Evolutionary conservation across 2,329 filamentous ascomycete genomes (phyloP).

Genomic region (Aureobasidium sp.): DNA sequence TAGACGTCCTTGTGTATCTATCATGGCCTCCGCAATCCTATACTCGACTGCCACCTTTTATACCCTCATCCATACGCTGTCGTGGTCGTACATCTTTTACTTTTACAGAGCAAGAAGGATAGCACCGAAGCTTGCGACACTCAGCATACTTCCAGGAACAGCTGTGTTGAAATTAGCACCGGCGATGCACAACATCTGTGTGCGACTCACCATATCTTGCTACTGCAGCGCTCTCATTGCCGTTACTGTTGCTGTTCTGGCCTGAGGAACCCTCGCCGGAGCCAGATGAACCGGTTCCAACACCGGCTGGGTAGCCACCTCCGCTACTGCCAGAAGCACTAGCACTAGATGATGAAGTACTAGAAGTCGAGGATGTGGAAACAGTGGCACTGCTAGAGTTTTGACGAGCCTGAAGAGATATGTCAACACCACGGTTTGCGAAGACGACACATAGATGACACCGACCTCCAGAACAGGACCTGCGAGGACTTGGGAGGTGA

Average conservation of each 20-base stretch:
- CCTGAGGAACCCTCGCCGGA: conserved; percentile 2
- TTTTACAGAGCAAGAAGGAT: neutral
- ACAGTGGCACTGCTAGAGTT: neutral
- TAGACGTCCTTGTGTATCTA: neutral
- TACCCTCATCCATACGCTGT: too few relatives aligned
- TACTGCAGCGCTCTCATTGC: neutral
- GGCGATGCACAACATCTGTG: neutral
- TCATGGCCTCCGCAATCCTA: accelerated
- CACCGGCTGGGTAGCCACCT: neutral
- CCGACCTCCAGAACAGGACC: neutral
- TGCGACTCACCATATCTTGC: neutral
- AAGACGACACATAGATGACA: neutral
- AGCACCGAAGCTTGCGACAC: neutral
- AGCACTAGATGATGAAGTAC: neutral
- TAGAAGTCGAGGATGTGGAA: neutral
- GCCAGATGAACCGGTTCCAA: conserved; percentile 3
- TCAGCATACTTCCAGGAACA: neutral
- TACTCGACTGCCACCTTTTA: neutral
- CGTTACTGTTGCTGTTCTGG: neutral
- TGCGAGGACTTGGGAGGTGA: neutral
- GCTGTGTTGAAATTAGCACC: neutral
- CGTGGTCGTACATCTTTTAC: neutral
- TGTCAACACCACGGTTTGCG: neutral
- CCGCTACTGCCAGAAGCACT: neutral
- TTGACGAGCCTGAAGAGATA: neutral